Conservation (phyloP, 768 basidiomycete genomes). For the Tricholoma flavovirens region DNA sequence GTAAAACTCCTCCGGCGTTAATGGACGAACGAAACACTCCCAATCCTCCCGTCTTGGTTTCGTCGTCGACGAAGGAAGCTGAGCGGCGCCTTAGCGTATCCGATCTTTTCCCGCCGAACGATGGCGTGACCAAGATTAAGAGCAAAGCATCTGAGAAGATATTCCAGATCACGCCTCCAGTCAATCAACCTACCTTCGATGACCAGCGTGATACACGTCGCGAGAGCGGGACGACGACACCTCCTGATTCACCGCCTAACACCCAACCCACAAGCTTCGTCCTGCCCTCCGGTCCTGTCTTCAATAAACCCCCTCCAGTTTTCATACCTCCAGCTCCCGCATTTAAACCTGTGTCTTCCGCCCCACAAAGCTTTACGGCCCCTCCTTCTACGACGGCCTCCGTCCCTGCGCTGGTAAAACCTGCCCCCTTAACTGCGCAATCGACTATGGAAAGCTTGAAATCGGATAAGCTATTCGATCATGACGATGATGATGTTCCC, state of each 20-base stretch:
- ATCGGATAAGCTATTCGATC: conserved; percentile 49
- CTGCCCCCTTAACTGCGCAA: conserved; percentile 39
- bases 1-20: neutral
- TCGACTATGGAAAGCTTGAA: conserved; percentile 47
- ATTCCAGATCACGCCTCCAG: conserved; percentile 19
- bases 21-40: neutral
- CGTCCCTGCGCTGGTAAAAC: conserved; percentile 21
- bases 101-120: conserved; percentile 44
- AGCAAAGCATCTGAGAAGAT: conserved; percentile 24
- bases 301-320: conserved; percentile 52
- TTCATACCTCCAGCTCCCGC: conserved; percentile 39
- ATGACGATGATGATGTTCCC: conserved; percentile 27
- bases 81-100: conserved; percentile 49
- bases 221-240: conserved; percentile 49
- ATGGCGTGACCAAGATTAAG: conserved; percentile 29
- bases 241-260: conserved; percentile 49
- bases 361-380: neutral
- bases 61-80: conserved; percentile 5
- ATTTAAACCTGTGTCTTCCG: neutral
- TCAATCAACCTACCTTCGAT: conserved; percentile 3
- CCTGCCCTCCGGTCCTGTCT: conserved; percentile 42
- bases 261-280: conserved; percentile 28
- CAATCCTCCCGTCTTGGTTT: neutral
- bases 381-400: conserved; percentile 10
- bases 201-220: conserved; percentile 9